Percentiles rank a stretch among this genome's conserved stretches.
These are phyloP conservation scores for Ogataea corticis DNA, from an alignment of 805 yeast genomes.

Conservation along the genomic window DNA sequence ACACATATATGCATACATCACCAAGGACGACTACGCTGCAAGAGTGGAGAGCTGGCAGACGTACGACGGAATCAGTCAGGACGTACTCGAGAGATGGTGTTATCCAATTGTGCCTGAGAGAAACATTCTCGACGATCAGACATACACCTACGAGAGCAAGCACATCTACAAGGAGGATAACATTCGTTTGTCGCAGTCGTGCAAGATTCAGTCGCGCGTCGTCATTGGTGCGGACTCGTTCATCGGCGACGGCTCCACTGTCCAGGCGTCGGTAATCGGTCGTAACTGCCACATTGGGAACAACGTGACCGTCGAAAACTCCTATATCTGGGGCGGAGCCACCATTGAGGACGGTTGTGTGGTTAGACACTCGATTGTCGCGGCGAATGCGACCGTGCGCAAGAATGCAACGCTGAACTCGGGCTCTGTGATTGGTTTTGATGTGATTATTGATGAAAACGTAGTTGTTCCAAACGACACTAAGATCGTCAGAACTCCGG, in stretches of 20 bases:
- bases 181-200: conserved; percentile 91
- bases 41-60: conserved; percentile 96
- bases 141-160: conserved; percentile 77
- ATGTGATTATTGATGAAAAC: conserved; percentile 62
- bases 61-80: conserved; percentile 88
- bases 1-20: conserved; percentile 83
- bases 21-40: conserved; percentile 82
- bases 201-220: conserved; percentile 76
- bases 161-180: conserved; percentile 88
- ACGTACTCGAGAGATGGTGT: conserved; percentile 86
- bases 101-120: conserved; percentile 90
- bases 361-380: conserved; percentile 68
- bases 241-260: conserved; percentile 71
- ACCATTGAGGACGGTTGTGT: conserved; percentile 63
- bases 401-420: conserved; percentile 51
- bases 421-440: conserved; percentile 80
- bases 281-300: conserved; percentile 82
- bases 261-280: conserved; percentile 79
- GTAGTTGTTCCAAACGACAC: conserved; percentile 50
- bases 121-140: conserved; percentile 67
- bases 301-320: conserved; percentile 66
- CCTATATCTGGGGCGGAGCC: conserved; percentile 88
- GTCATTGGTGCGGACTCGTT: conserved; percentile 77
- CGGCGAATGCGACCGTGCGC: conserved; percentile 59
- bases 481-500: conserved; percentile 51